Percentiles rank a stretch among this genome's conserved stretches.
These are phyloP conservation scores for Rhizopus arrhizus DNA, from an alignment of 371 early-diverging fungal genomes.

Conservation along the genomic window DNA sequence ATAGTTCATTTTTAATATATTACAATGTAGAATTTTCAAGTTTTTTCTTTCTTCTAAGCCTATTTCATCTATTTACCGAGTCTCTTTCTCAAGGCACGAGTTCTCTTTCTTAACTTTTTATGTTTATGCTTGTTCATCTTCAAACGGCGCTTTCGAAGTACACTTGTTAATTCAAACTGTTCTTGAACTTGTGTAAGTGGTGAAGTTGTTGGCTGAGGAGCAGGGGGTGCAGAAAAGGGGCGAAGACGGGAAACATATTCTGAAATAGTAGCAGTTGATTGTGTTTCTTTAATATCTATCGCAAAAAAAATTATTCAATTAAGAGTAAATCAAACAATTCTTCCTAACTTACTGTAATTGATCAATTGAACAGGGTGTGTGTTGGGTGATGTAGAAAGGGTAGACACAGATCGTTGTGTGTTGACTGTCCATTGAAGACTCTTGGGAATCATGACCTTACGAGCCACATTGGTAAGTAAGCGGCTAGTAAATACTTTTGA, in stretches of 20 bases:
- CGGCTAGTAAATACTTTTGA: slow-evolving; percentile 17
- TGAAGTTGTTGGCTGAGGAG: slow-evolving; percentile 34
- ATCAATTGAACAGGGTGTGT: neutral
- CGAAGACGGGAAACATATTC: slow-evolving; percentile 42
- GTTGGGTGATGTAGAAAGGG: neutral
- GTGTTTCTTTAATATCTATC: slow-evolving; percentile 23
- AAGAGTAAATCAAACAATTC: neutral
- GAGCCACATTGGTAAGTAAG: slow-evolving; percentile 13
- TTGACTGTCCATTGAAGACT: neutral
- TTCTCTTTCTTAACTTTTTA: slow-evolving; percentile 80
- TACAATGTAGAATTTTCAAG: no score
- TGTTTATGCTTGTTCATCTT: slow-evolving; percentile 92
- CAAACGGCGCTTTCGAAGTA: slow-evolving; percentile 75
- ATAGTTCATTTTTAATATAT: no score
- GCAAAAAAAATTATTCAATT: neutral
- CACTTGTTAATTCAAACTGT: slow-evolving; percentile 60
- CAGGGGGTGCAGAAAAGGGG: slow-evolving; percentile 44
- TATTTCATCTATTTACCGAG: slow-evolving; percentile 66
- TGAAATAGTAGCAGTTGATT: slow-evolving; percentile 25
- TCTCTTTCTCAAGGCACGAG: slow-evolving; percentile 75
- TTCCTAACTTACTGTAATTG: neutral
- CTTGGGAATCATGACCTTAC: neutral
- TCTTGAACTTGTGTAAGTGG: slow-evolving; percentile 25
- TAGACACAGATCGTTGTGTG: slow-evolving; percentile 22
- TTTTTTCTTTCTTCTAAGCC: no score